Conservation (phyloP, 2,329 filamentous ascomycete species). For the Aspergillus udagawae region DNA sequence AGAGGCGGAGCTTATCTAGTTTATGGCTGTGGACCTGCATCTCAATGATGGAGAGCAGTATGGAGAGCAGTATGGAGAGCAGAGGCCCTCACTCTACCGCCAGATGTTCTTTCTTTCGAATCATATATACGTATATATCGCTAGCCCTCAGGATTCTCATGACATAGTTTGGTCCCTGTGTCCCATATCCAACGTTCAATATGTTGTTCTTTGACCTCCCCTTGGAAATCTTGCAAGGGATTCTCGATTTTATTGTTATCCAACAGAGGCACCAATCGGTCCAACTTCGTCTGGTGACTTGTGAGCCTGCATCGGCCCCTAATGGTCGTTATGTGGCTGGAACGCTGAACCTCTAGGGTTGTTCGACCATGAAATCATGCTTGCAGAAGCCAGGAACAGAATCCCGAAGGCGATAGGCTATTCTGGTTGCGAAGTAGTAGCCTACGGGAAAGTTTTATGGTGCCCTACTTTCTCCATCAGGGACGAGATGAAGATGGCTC, state of each 20-base stretch:
- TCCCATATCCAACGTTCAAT: background rate
- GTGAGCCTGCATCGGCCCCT: background rate
- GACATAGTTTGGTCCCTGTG: background rate
- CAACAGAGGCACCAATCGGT: background rate
- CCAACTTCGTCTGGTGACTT: background rate
- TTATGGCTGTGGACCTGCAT: background rate
- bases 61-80: too few species aligned
- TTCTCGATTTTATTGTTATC: background rate
- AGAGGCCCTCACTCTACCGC: background rate
- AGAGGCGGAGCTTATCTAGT: background rate
- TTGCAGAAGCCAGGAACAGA: background rate
- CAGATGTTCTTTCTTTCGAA: background rate
- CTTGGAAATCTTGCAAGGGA: background rate
- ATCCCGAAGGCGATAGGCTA: background rate
- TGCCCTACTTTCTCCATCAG: background rate
- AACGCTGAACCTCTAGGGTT: background rate
- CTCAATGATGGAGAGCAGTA: too few species aligned
- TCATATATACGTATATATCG: background rate
- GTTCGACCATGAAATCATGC: background rate
- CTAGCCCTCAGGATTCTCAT: background rate
- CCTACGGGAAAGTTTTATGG: background rate
- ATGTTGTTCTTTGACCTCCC: background rate
- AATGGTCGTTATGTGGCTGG: background rate
- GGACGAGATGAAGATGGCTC: background rate
- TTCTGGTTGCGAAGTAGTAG: background rate